Percentiles rank a stretch among this genome's conserved stretches.
phyloP scores from a whole-genome alignment of 495 filamentous ascomycete genomes.

The Physcia stellaris region DNA sequence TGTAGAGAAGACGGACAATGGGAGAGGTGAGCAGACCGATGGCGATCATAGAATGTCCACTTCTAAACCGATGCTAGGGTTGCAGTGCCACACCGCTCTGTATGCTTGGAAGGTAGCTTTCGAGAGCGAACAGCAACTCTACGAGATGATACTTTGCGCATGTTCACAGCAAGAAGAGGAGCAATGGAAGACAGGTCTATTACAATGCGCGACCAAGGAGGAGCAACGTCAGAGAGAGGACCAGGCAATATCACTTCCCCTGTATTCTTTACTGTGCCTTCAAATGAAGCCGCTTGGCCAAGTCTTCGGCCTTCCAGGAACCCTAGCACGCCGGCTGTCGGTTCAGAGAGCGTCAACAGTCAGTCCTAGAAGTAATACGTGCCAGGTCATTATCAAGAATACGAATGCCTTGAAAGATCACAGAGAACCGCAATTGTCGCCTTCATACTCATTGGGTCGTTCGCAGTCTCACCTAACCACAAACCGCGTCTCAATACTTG shows the following conservation, averaged over 20 bases:
- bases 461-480: conserved; percentile 59
- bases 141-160: conserved; percentile 78
- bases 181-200: conserved; percentile 47
- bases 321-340: conserved; percentile 61
- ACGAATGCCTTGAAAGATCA: conserved; percentile 56
- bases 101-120: conserved; percentile 94
- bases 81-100: conserved; percentile 72
- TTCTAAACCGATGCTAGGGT: conserved; percentile 35
- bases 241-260: background rate
- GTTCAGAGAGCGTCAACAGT: conserved; percentile 64
- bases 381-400: conserved; percentile 80
- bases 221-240: background rate
- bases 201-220: conserved; percentile 19
- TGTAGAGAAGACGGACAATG: conserved; percentile 68
- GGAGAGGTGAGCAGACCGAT: conserved; percentile 46
- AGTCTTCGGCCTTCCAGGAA: conserved; percentile 57
- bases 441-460: conserved; percentile 42
- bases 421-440: conserved; percentile 21
- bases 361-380: conserved; percentile 43
- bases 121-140: conserved; percentile 58
- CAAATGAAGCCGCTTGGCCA: conserved; percentile 62
- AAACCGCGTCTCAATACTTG: conserved; percentile 41
- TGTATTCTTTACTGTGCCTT: conserved; percentile 42
- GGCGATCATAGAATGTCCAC: conserved; percentile 1
- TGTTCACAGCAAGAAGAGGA: conserved; percentile 72